Conservation (phyloP, 2,329 filamentous ascomycete genomes). For the Monilinia fructigena region DNA sequence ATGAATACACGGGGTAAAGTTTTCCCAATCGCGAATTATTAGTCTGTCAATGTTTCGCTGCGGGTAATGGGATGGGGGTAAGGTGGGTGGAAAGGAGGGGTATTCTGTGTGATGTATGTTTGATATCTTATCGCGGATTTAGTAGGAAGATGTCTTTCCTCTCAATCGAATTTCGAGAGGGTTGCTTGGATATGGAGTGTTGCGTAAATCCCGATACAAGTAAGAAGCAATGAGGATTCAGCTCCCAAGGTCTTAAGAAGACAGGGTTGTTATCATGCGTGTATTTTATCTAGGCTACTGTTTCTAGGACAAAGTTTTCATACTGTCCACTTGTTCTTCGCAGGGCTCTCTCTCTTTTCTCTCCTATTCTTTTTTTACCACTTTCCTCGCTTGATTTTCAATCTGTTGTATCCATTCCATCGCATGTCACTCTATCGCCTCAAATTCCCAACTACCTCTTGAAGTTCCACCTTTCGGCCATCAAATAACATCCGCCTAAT, state of each 20-base stretch:
- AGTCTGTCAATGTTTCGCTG: no score
- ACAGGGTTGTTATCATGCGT: background rate
- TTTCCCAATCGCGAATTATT: no score
- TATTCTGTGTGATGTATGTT: no score
- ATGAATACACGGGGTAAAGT: no score
- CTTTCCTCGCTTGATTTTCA: background rate
- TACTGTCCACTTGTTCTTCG: background rate
- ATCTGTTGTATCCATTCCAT: background rate
- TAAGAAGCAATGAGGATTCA: no score
- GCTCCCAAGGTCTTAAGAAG: background rate
- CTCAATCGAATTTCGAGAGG: background rate
- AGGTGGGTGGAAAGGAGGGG: no score
- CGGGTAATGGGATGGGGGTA: no score
- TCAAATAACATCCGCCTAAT: background rate
- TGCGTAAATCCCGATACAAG: no score
- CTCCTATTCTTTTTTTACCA: background rate
- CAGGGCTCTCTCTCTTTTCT: background rate
- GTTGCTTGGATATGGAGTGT: no score
- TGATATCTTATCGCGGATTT: no score
- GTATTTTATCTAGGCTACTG: background rate
- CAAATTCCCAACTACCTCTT: background rate
- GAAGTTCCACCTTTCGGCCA: conserved; percentile 3
- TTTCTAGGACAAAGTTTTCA: background rate
- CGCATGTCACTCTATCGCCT: background rate
- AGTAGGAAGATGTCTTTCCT: no score